A percentile compares a stretch with the other conserved stretches of the same genome.
phyloP scores from a whole-genome alignment of 2,329 filamentous ascomycete species.

The Coniochaeta hoffmannii region DNA sequence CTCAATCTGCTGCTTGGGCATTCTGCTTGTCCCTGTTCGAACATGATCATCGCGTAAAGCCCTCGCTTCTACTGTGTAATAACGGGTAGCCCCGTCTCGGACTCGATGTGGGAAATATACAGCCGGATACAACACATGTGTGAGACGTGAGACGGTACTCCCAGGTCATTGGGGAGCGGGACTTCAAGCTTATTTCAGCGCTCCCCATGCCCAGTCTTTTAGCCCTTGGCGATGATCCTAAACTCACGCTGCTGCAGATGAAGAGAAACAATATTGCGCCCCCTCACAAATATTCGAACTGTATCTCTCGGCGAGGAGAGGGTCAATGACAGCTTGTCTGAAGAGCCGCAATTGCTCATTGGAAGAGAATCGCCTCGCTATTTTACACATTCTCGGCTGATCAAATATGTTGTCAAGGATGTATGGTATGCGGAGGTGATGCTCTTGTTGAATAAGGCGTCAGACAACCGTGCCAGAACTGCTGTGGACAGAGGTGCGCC shows the following conservation, averaged over 20 bases:
- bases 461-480: too few relatives aligned
- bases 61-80: background rate
- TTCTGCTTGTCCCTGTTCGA: background rate
- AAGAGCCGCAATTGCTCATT: too few relatives aligned
- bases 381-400: too few relatives aligned
- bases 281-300: background rate
- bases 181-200: conserved; percentile 3
- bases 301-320: background rate
- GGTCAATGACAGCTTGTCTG: too few relatives aligned
- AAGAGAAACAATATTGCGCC: background rate
- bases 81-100: background rate
- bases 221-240: background rate
- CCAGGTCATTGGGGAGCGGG: background rate
- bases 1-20: too few relatives aligned
- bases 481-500: too few relatives aligned
- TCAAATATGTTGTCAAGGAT: too few relatives aligned
- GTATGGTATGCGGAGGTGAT: too few relatives aligned
- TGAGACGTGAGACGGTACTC: background rate
- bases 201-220: background rate
- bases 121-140: background rate
- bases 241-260: background rate
- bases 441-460: too few relatives aligned
- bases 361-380: too few relatives aligned
- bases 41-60: background rate
- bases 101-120: background rate